phyloP scores from a whole-genome alignment of 1,139 yeast genomes.

The Petasospora fabianii region DNA sequence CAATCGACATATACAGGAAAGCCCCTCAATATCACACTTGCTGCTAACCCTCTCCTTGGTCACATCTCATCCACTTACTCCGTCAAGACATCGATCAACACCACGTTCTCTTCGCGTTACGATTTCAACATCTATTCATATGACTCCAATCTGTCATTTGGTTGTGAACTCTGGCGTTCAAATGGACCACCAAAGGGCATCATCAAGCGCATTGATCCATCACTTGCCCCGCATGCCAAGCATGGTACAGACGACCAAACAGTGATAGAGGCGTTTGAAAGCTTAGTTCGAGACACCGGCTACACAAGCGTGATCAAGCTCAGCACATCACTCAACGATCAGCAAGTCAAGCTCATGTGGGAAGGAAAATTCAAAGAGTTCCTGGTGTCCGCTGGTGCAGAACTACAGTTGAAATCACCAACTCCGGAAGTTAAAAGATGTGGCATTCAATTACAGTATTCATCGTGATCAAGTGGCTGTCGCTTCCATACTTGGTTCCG shows the following conservation, averaged over 20 bases:
- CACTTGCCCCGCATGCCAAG: conserved; percentile 30
- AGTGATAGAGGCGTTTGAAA: conserved; percentile 51
- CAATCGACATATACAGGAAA: conserved; percentile 83
- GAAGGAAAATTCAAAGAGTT: conserved; percentile 85
- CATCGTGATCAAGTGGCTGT: no score
- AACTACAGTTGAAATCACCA: conserved; percentile 25
- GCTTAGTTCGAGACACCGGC: conserved; percentile 47
- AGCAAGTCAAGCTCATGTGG: conserved; percentile 68
- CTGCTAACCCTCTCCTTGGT: conserved; percentile 88
- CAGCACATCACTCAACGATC: conserved; percentile 66
- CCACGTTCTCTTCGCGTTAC: conserved; percentile 80
- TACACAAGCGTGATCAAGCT: conserved; percentile 73
- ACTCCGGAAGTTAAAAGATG: conserved; percentile 20
- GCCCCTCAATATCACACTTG: conserved; percentile 83
- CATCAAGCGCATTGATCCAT: conserved; percentile 28
- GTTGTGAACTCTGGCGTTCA: conserved; percentile 73
- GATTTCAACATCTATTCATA: conserved; percentile 91
- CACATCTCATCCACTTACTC: conserved; percentile 87
- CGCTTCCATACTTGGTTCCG: conserved; percentile 3
- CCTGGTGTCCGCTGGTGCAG: conserved; percentile 72
- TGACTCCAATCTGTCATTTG: conserved; percentile 80
- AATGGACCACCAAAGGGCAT: conserved; percentile 14
- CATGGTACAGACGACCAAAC: conserved; percentile 34
- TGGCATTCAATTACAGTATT: conserved; percentile 24
- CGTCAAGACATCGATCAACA: conserved; percentile 69